These are phyloP conservation scores for Goffeauzyma gilvescens DNA, from an alignment of 768 basidiomycete genomes.

Conservation along the genomic window DNA sequence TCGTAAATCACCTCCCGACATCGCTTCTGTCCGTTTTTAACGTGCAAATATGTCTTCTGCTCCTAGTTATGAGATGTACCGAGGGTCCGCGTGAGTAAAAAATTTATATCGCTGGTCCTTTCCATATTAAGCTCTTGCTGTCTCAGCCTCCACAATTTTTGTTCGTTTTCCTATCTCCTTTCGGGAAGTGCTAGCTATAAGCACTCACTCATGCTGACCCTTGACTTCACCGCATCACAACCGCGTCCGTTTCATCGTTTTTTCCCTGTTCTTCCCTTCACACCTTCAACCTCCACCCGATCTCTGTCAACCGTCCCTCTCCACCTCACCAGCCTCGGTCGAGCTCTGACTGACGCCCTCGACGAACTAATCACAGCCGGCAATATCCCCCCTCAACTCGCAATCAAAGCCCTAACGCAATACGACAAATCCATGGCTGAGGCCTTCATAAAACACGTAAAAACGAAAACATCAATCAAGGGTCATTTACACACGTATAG, in stretches of 20 bases:
- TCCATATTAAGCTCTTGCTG: background rate
- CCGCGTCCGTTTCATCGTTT: too few species aligned
- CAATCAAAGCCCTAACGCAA: constrained; percentile 86
- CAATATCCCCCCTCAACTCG: constrained; percentile 87
- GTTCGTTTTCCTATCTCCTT: too few species aligned
- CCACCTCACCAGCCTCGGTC: constrained; percentile 53
- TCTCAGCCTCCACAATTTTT: too few species aligned
- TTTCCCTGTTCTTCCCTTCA: too few species aligned
- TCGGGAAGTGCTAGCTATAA: too few species aligned
- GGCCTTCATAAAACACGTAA: constrained; percentile 79
- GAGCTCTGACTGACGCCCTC: constrained; percentile 90
- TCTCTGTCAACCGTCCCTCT: background rate
- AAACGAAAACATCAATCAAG: constrained; percentile 84
- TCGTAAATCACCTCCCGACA: too few species aligned
- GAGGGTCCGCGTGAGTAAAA: constrained; percentile 9
- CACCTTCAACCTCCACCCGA: background rate
- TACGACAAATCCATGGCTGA: constrained; percentile 93
- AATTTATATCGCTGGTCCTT: background rate
- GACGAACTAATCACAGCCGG: constrained; percentile 96
- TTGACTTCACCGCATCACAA: too few species aligned
- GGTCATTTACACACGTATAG: constrained; percentile 68
- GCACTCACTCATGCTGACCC: too few species aligned
- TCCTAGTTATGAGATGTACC: constrained; percentile 10
- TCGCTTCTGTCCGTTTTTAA: too few species aligned
- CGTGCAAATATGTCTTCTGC: too few species aligned